A percentile compares a stretch with the other conserved stretches of the same genome.
phyloP scores from a whole-genome alignment of 2,329 filamentous ascomycete species.

The Fusarium nematophilum region DNA sequence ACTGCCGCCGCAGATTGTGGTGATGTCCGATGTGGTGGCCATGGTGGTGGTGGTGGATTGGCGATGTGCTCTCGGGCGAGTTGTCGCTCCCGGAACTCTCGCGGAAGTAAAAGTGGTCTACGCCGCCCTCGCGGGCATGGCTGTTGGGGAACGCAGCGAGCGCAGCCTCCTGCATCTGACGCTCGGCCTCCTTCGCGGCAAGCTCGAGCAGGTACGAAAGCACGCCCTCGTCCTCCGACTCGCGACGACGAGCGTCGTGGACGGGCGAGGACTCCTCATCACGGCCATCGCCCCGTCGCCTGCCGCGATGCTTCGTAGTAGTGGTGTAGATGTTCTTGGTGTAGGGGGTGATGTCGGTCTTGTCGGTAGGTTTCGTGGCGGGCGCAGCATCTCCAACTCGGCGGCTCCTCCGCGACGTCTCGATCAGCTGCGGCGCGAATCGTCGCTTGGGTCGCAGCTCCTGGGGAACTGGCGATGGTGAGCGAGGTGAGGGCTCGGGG shows the following conservation, averaged over 20 bases:
- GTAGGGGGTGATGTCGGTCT: conserved; percentile 77
- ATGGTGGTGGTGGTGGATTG: conserved; percentile 41
- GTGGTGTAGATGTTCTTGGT: conserved; percentile 70
- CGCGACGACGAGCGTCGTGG: conserved; percentile 58
- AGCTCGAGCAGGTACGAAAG: conserved; percentile 82
- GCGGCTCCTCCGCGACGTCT: conserved; percentile 79
- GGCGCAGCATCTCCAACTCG: conserved; percentile 73
- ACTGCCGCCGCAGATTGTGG: conserved; percentile 61
- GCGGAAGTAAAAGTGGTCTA: conserved; percentile 77
- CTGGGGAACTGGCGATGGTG: conserved; percentile 57
- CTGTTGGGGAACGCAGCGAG: conserved; percentile 82
- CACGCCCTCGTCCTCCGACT: conserved; percentile 80
- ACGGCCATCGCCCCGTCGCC: conserved; percentile 39
- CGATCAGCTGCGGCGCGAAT: conserved; percentile 84
- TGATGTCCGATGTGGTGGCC: conserved; percentile 41
- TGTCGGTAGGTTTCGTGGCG: conserved; percentile 72
- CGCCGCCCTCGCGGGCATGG: conserved; percentile 74
- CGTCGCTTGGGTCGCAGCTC: conserved; percentile 58
- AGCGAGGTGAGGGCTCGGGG: conserved; percentile 63
- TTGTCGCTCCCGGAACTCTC: conserved; percentile 71
- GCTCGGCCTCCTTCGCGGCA: conserved; percentile 82
- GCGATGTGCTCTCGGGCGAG: conserved; percentile 53
- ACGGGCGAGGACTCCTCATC: conserved; percentile 12
- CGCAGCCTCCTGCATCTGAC: conserved; percentile 81
- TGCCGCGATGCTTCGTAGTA: conserved; percentile 52